Evolutionary conservation across 768 basidiomycete species (phyloP).

Genomic region (Neoboletus magnificus): DNA sequence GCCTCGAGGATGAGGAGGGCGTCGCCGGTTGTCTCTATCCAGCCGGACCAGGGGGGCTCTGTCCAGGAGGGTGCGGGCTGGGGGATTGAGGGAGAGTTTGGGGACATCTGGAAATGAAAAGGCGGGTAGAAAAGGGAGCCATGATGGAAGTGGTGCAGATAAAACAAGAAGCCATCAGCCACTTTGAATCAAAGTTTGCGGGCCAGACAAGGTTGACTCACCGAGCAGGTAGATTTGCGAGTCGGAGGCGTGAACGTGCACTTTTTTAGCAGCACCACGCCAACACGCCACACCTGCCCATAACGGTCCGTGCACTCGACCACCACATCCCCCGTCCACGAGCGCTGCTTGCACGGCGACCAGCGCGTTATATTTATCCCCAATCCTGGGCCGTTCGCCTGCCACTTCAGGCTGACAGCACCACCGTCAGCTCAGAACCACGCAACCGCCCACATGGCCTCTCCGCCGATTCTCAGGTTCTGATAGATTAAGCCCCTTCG

Average conservation of each 20-base stretch:
- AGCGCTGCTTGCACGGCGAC: too few species aligned
- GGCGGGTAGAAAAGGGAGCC: not conserved
- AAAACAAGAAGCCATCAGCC: conserved; percentile 15
- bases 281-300: conserved; percentile 32
- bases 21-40: conserved; percentile 94
- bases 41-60: conserved; percentile 90
- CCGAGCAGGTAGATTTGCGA: conserved; percentile 61
- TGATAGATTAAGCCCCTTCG: too few species aligned
- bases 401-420: too few species aligned
- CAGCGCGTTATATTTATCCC: too few species aligned
- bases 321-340: too few species aligned
- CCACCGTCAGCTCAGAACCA: too few species aligned
- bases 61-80: conserved; percentile 48
- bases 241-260: conserved; percentile 46
- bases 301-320: conserved; percentile 27
- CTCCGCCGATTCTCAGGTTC: too few species aligned
- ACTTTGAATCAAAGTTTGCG: conserved; percentile 42
- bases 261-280: conserved; percentile 29
- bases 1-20: conserved; percentile 97
- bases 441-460: too few species aligned
- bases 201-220: conserved; percentile 65
- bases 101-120: conserved; percentile 18
- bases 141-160: conserved; percentile 12
- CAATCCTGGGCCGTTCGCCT: too few species aligned
- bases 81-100: conserved; percentile 26